phyloP scores from a whole-genome alignment of 768 basidiomycete genomes.

The Amanita phalloides region DNA sequence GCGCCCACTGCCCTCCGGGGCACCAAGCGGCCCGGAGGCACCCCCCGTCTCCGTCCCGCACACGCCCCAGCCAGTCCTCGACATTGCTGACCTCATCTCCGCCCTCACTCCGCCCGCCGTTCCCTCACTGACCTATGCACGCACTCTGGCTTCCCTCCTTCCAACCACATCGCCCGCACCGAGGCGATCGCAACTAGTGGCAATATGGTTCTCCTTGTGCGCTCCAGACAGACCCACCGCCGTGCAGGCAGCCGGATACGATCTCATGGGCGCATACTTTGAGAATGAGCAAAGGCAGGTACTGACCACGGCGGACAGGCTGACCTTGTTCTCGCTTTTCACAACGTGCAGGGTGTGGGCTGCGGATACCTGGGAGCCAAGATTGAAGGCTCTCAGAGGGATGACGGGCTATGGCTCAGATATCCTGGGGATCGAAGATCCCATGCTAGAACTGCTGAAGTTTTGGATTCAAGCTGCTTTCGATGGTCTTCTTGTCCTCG shows the following conservation, averaged over 20 bases:
- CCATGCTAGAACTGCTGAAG: slow-evolving; percentile 43
- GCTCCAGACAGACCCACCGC: slow-evolving; percentile 37
- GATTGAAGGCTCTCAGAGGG: slow-evolving; percentile 56
- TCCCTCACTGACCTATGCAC: slow-evolving; percentile 56
- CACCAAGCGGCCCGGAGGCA: not conserved
- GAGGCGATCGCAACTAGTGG: slow-evolving; percentile 37
- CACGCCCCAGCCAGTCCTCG: slow-evolving; percentile 12
- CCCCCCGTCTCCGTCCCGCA: not conserved
- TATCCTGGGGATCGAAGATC: slow-evolving; percentile 52
- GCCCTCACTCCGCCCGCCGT: slow-evolving; percentile 46
- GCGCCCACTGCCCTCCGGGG: not conserved
- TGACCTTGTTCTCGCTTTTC: slow-evolving; percentile 58
- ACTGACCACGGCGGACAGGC: slow-evolving; percentile 44
- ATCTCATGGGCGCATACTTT: slow-evolving; percentile 62
- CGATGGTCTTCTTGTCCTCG: slow-evolving; percentile 29
- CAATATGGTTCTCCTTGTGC: slow-evolving; percentile 55
- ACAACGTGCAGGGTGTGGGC: slow-evolving; percentile 20
- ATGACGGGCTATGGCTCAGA: slow-evolving; percentile 52
- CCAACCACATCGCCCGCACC: slow-evolving; percentile 46
- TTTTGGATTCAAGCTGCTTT: slow-evolving; percentile 62
- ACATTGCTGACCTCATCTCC: slow-evolving; percentile 30
- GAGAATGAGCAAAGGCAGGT: slow-evolving; percentile 28
- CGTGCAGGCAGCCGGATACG: slow-evolving; percentile 59
- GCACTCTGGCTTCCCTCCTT: slow-evolving; percentile 42
- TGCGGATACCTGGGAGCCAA: slow-evolving; percentile 59